Base-by-base conservation (phyloP, 345 rosid species). In the Brassica rapa region DNA sequence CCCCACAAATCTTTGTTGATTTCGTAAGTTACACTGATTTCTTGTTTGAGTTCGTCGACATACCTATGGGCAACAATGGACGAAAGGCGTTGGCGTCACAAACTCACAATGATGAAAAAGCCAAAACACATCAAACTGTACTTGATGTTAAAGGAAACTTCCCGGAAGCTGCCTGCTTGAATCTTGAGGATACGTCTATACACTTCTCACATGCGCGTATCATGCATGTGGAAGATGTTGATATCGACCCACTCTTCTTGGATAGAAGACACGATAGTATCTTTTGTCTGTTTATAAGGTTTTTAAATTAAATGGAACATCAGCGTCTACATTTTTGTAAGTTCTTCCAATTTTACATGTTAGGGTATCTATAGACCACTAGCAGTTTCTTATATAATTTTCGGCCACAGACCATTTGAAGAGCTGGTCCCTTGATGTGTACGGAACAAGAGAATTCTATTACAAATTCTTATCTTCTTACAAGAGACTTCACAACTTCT, bases 91-190 rank as follows among this genome's bases (percentile, higher is more conserved):
- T 23, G 56, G 59, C 21, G 65, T 35, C 30, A 27, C 60, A 53
- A 53, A 75, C 57, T 64, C 76, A 59, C 76, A 71, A 63, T 16
- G 19, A 64, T 71, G 72, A 37, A 71, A 65, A 29, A 39, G 62
- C 80, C 64, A 61, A 76, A 56, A 8, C 21, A 64, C 2, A 16
- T 68, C 5, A 55, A 65, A 11, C 4, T 75, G 60, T 30, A 57
- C 21, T 19, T 12, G 55, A 9, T 19, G 70, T 53, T 35, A 35
- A 19, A 41, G 76, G 81, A 78, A 78, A 78, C 43, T 78, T 78
- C 81, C 77, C 39, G 76, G 81, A 78, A 78, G 72, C 51, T 77
- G 60, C 76, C 76, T 77, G 56, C 35, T 71, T 39, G 21, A 61
- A 33, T 65, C 35, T 71, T 39, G 21, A 61, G 49, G 24, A 43